phyloP scores from a whole-genome alignment of 768 basidiomycete species.

The Lentinus tigrinus region DNA sequence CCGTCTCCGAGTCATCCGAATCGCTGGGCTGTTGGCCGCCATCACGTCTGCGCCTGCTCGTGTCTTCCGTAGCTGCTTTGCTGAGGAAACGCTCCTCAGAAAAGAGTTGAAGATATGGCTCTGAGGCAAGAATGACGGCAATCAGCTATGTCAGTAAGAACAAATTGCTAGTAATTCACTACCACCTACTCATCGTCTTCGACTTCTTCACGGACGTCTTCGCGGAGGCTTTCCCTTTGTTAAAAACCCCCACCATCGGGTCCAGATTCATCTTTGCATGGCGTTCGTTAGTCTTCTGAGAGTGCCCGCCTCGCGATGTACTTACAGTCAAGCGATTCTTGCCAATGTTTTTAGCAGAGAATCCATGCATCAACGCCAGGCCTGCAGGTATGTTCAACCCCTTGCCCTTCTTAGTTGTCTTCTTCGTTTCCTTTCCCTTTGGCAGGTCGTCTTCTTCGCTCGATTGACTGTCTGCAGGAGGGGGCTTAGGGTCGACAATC shows the following conservation, averaged over 20 bases:
- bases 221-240: constrained; percentile 61
- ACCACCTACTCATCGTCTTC: constrained; percentile 32
- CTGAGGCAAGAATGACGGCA: background rate
- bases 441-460: constrained; percentile 14
- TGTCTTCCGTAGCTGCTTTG: background rate
- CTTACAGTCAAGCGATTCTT: constrained; percentile 61
- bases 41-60: background rate
- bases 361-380: constrained; percentile 68
- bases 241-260: constrained; percentile 56
- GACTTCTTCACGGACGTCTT: constrained; percentile 32
- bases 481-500: constrained; percentile 40
- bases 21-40: background rate
- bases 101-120: constrained; percentile 13
- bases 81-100: constrained; percentile 26
- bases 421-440: constrained; percentile 9
- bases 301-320: background rate
- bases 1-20: background rate
- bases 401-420: constrained; percentile 26
- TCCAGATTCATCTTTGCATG: constrained; percentile 36
- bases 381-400: constrained; percentile 41
- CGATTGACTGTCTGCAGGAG: constrained; percentile 8
- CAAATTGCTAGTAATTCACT: background rate
- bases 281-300: background rate
- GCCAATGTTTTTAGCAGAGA: constrained; percentile 60
- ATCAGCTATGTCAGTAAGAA: constrained; percentile 2